Conservation (phyloP, 768 basidiomycete genomes). For the Hygrophorus pudorinus region DNA sequence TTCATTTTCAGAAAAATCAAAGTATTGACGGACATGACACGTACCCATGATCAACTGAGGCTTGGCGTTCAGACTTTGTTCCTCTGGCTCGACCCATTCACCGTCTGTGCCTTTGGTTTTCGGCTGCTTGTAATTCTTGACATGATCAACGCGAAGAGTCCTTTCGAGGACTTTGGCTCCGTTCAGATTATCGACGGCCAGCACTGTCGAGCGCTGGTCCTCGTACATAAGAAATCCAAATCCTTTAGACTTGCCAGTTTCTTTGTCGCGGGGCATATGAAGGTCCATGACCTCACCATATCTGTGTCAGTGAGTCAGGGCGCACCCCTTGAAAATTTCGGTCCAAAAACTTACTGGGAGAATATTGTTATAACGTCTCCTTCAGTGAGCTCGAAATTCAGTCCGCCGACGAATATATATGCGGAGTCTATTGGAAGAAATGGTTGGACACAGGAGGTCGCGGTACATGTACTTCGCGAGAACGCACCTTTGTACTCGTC, state of each 20-base stretch:
- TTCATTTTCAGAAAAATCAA: conserved; percentile 1
- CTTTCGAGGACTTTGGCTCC: conserved; percentile 82
- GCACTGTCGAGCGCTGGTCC: conserved; percentile 90
- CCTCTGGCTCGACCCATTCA: conserved; percentile 77
- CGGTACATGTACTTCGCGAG: background rate
- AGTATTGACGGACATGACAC: conserved; percentile 12
- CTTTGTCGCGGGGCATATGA: conserved; percentile 89
- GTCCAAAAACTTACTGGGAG: conserved; percentile 72
- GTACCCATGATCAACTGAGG: conserved; percentile 61
- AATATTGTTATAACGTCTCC: conserved; percentile 97
- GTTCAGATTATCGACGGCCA: conserved; percentile 98
- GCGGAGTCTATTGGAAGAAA: conserved; percentile 57
- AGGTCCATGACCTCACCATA: conserved; percentile 96
- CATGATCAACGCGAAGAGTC: conserved; percentile 87
- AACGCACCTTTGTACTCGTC: conserved; percentile 70
- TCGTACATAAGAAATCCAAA: conserved; percentile 99
- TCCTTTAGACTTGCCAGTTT: conserved; percentile 82
- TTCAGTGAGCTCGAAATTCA: conserved; percentile 84
- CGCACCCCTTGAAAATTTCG: background rate
- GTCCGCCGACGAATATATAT: conserved; percentile 87
- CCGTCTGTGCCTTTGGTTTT: conserved; percentile 71
- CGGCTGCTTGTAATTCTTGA: conserved; percentile 86
- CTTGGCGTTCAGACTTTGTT: conserved; percentile 80
- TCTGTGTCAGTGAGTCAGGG: conserved; percentile 29
- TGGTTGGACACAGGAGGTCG: background rate